Evolutionary conservation across 805 yeast species (phyloP), one percentile per base, ranked within the genome.

Genomic region (Monosporozyma unispora): DNA sequence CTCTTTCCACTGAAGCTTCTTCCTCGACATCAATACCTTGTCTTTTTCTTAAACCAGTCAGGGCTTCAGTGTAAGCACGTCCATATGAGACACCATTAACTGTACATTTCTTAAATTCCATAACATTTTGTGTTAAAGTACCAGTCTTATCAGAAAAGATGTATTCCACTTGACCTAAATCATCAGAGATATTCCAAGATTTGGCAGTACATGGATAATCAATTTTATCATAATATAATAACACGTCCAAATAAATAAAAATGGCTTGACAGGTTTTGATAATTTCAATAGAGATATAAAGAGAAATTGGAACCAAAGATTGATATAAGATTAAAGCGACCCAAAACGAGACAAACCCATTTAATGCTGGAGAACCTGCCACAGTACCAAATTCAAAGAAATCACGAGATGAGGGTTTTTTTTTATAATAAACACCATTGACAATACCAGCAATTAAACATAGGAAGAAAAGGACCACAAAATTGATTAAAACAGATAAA

Each of bases 171-270:
- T 86, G 95, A 28, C 95, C 95, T 57, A 86, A 70, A 66, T 86
- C 95, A 71, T 86, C 95, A 4, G 90, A 82, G 31, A 86, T 86
- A 61, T 78, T 82, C 95, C 95, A 86, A 0, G 90, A 76, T 60
- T 86, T 84, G 7, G 95, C 93, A 6, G 84, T 81, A 62, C 95
- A 86, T 1, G 95, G 93, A 60, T 80, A 85, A 63, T 86, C 93
- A 51, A 86, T 67, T 49, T 67, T 74, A 40, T 74, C 79, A 58
- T 84, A 81, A 62, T 85, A 86, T 81, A 86, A 77, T 46, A 75
- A 68, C 31, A 80, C 79, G 66, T 86, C 95, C 3, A 87, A 80
- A 58, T 81, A 83, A 49, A 86, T 86, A 71, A 86, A 86, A 53
- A 74, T 84, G 0, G 93, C 93, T 61, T 86, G 95, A 0, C 84